Evolutionary conservation across 2,329 filamentous ascomycete genomes (phyloP).

Genomic region (Stenocarpella maydis): DNA sequence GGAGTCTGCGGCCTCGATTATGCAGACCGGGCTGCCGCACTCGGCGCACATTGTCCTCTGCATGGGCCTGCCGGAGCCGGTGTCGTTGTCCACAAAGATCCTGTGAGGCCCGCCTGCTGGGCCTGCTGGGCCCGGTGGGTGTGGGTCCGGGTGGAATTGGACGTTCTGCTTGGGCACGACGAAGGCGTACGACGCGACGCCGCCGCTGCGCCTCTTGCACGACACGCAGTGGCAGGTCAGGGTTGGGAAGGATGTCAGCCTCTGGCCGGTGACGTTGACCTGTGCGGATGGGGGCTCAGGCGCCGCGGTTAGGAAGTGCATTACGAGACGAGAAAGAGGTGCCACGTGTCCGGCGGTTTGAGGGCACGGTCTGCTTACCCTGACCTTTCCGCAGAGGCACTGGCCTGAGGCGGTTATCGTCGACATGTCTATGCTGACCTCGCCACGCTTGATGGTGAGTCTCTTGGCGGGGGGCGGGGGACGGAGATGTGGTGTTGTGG

Average conservation of each 20-base stretch:
- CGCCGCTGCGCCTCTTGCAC: slow-evolving; percentile 33
- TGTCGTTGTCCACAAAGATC: slow-evolving; percentile 29
- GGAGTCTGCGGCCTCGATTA: slow-evolving; percentile 24
- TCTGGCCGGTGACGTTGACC: slow-evolving; percentile 31
- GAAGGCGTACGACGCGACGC: slow-evolving; percentile 33
- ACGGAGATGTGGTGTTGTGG: not conserved
- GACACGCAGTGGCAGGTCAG: slow-evolving; percentile 33
- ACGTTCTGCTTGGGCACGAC: slow-evolving; percentile 32
- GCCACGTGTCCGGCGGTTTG: too few species aligned
- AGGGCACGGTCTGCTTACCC: not conserved
- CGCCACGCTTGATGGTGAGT: not conserved
- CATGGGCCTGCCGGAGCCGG: slow-evolving; percentile 32
- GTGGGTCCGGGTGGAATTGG: slow-evolving; percentile 11
- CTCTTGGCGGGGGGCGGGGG: too few species aligned
- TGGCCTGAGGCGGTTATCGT: slow-evolving; percentile 19
- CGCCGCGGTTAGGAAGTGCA: not conserved
- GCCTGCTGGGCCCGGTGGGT: not conserved
- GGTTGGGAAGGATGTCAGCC: slow-evolving; percentile 26
- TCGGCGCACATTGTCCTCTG: slow-evolving; percentile 34
- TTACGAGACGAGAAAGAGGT: not conserved
- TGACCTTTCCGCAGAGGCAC: slow-evolving; percentile 33
- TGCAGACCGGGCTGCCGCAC: slow-evolving; percentile 33
- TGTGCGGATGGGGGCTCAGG: not conserved
- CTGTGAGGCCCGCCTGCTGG: slow-evolving; percentile 17
- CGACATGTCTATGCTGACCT: not conserved